Percentiles rank a stretch among this genome's conserved stretches.
Evolutionary conservation across 2,329 filamentous ascomycete species (phyloP).

Genomic region (Colletotrichum tofieldiae): DNA sequence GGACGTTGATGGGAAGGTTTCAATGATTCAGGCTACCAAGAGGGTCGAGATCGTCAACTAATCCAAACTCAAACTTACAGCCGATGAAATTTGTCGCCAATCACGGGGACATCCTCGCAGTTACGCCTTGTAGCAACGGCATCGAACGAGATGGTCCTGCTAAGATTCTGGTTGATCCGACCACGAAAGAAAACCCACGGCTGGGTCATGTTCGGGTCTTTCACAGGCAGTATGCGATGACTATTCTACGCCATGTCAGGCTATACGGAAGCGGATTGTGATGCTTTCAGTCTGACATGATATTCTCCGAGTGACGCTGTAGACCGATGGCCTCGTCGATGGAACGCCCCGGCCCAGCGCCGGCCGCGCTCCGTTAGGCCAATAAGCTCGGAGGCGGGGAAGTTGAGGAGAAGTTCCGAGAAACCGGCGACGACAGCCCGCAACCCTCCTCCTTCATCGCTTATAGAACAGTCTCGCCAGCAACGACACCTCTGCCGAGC

Average conservation of each 20-base stretch:
- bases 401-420: slow-evolving; percentile 13
- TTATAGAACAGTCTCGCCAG: neutral
- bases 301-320: slow-evolving; percentile 30
- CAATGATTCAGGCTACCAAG: neutral
- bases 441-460: neutral
- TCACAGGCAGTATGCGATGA: neutral
- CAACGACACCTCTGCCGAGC: neutral
- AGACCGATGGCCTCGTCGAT: slow-evolving; percentile 45
- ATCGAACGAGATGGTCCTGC: neutral
- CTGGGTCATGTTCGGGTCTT: neutral
- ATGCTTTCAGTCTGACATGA: neutral
- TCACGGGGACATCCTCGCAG: neutral
- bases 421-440: slow-evolving; percentile 1
- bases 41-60: neutral
- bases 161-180: neutral
- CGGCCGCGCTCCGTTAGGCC: neutral
- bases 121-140: neutral
- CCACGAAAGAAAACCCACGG: neutral
- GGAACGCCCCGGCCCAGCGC: neutral
- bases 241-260: neutral
- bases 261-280: neutral
- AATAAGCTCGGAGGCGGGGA: slow-evolving; percentile 13
- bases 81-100: too few relatives aligned
- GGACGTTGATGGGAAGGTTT: neutral
- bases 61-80: neutral